These are phyloP conservation scores for Corynascus novoguineensis DNA, from an alignment of 495 filamentous ascomycete species.

Conservation along the genomic window DNA sequence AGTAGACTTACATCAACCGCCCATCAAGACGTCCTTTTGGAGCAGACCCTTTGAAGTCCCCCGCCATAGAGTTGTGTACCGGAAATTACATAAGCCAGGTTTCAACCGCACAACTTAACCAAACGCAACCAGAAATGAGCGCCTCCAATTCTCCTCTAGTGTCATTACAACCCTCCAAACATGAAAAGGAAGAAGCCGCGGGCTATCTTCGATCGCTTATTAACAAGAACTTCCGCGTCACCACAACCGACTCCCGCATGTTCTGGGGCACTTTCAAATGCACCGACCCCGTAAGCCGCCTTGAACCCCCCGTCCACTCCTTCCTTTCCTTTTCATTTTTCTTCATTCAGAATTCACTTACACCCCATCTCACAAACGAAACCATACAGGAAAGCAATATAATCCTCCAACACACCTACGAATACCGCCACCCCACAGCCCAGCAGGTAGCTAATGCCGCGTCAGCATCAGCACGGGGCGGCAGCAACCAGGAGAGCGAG, in stretches of 20 bases:
- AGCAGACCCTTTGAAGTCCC: no score
- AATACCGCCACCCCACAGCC: constrained; percentile 70
- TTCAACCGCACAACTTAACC: not conserved
- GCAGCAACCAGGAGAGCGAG: not conserved
- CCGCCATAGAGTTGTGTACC: no score
- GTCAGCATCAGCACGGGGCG: constrained; percentile 26
- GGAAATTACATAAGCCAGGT: not conserved
- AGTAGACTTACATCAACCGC: no score
- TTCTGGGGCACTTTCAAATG: constrained; percentile 91
- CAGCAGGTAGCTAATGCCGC: constrained; percentile 37
- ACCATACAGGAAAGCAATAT: constrained; percentile 58
- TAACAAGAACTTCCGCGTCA: constrained; percentile 67
- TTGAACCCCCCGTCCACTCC: not conserved
- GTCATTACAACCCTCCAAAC: not conserved
- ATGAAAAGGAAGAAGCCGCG: constrained; percentile 26
- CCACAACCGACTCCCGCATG: constrained; percentile 77
- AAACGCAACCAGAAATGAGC: constrained; percentile 6
- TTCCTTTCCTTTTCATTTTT: not conserved
- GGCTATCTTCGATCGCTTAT: constrained; percentile 50
- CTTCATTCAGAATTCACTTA: not conserved
- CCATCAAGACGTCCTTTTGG: no score
- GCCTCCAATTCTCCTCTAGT: not conserved
- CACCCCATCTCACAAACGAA: not conserved
- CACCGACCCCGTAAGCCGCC: constrained; percentile 76
- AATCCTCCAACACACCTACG: constrained; percentile 76